A percentile compares a stretch with the other conserved stretches of the same genome.
Evolutionary conservation across 1,139 yeast genomes (phyloP).

Genomic region (Nakaseomyces kungkrabaensis): DNA sequence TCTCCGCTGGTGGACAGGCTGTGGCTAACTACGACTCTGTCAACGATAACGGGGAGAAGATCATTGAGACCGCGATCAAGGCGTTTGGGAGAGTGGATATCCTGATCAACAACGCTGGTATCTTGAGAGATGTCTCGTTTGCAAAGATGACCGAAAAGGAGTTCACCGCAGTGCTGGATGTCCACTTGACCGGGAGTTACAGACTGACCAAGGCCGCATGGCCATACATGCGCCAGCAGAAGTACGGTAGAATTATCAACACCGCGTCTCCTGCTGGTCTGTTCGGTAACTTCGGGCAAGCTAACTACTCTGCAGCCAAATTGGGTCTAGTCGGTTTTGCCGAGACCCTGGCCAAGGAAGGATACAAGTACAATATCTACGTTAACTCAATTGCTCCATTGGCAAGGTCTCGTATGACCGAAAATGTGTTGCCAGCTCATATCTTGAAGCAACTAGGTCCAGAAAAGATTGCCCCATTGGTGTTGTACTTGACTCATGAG

Average conservation of each 20-base stretch:
- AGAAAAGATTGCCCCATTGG: conserved; percentile 84
- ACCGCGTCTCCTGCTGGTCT: conserved; percentile 96
- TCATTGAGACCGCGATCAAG: conserved; percentile 77
- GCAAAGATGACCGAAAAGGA: conserved; percentile 78
- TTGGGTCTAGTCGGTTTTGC: conserved; percentile 83
- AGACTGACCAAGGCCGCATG: conserved; percentile 85
- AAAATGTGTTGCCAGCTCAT: conserved; percentile 76
- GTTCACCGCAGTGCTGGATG: conserved; percentile 71
- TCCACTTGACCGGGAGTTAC: conserved; percentile 84
- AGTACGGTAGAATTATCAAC: conserved; percentile 79
- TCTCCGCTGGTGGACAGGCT: conserved; percentile 64
- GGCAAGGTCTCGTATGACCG: conserved; percentile 96
- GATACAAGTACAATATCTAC: conserved; percentile 69
- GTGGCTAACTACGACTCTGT: conserved; percentile 94
- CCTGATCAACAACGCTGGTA: conserved; percentile 90
- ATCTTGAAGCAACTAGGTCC: conserved; percentile 74
- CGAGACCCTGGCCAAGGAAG: conserved; percentile 93
- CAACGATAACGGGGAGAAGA: conserved; percentile 69
- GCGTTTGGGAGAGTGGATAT: conserved; percentile 85
- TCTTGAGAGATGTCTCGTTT: conserved; percentile 55
- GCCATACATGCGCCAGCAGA: conserved; percentile 80
- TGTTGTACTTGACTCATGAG: conserved; percentile 69
- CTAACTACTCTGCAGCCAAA: conserved; percentile 93
- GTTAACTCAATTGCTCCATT: conserved; percentile 89
- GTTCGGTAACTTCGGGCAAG: conserved; percentile 94